Evolutionary conservation across 495 filamentous ascomycete species (phyloP), one percentile per base, ranked within the genome.

Genomic region (Rhizodiscina lignyota): DNA sequence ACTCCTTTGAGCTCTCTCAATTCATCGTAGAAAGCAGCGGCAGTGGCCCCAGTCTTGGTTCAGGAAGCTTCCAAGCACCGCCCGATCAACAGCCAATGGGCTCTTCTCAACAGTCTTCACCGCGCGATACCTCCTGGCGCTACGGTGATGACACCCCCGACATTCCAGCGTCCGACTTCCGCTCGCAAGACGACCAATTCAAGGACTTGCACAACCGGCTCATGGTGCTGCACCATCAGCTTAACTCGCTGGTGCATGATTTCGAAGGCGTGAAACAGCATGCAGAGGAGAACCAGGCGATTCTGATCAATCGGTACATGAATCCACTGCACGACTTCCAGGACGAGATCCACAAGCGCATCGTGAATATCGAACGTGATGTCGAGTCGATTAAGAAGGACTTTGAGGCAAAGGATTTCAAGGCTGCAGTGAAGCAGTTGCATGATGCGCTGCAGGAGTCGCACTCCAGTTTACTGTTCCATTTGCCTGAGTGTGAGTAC

Each of bases 1-100:
- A 97, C 54, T 91, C 83, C 19, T 93, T 93, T 52, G 89, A 97
- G 56, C 54, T 89, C 41, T 87, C 84, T 64, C 92, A 87, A 46
- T 71, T 96, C 47, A 59, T 80, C 24, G 64, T 86, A 23, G 66
- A 45, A 11, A 51, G 44, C 35, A 42, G 51, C 34, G 43, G 45
- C 30, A 37, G 51, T 13, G 47, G 41, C 21, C 45, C 52, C 24
- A 27, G 13, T 13, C 13, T 13, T 27, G 13, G 8, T 8, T 8
- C 8, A 27, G 13, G 8, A 13, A 27, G 24, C 24, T 8, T 13
- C 38, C 50, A 59, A 30, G 51, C 52, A 43, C 45, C 58, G 37
- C 53, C 49, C 22, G 39, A 56, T 18, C 52, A 54, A 26, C 53
- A 53, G 39, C 50, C 50, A 47, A n/a, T n/a, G n/a, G n/a, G n/a